Evolutionary conservation across 257 asterid genomes (phyloP).

Genomic region (Cynanchum wilfordii): DNA sequence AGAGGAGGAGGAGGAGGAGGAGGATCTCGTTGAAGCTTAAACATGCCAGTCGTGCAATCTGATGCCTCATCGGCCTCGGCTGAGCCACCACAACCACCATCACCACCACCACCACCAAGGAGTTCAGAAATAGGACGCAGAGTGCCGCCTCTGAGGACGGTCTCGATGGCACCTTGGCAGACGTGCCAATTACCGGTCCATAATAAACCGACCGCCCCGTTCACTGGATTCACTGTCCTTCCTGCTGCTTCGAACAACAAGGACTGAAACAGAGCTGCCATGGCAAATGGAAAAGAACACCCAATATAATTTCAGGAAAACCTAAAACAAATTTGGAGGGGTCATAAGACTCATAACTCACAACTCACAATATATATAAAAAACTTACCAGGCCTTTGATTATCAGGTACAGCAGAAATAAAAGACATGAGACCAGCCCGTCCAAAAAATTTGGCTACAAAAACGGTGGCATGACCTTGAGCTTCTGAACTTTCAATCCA

Average conservation of each 20-base stretch:
- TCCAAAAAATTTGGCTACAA: constrained; percentile 74
- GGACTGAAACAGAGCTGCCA: constrained; percentile 61
- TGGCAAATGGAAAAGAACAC: not conserved
- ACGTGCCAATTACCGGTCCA: constrained; percentile 64
- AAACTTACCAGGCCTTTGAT: constrained; percentile 48
- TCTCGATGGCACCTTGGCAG: constrained; percentile 69
- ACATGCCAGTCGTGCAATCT: constrained; percentile 40
- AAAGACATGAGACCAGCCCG: constrained; percentile 71
- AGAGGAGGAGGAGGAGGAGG: not conserved
- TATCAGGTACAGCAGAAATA: constrained; percentile 56
- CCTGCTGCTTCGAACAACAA: constrained; percentile 71
- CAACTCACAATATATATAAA: too few relatives aligned
- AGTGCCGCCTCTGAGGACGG: constrained; percentile 62
- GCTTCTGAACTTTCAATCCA: constrained; percentile 55
- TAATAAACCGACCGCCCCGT: constrained; percentile 63
- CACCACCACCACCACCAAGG: constrained; percentile 21
- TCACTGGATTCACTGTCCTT: constrained; percentile 72
- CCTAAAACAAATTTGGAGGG: not conserved
- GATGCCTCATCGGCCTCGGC: constrained; percentile 46
- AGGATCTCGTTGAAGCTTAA: constrained; percentile 21
- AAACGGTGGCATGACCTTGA: constrained; percentile 71
- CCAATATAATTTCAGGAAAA: constrained; percentile 1
- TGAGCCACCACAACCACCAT: constrained; percentile 21
- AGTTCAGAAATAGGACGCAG: constrained; percentile 42
- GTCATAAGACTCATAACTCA: too few relatives aligned